Conservation (phyloP, 768 basidiomycete species). For the Coprinopsis strossmayeri region DNA sequence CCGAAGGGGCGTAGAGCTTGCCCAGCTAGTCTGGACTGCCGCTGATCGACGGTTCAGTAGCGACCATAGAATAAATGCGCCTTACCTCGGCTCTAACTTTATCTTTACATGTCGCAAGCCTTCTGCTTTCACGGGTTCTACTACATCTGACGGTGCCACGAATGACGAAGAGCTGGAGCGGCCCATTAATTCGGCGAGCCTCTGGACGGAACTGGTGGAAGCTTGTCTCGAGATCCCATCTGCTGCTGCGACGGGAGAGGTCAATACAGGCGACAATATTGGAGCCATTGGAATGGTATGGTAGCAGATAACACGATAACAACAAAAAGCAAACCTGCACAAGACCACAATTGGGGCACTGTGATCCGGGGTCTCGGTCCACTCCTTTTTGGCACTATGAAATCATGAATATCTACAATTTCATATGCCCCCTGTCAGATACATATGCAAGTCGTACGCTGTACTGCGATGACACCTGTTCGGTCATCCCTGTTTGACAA, state of each 20-base stretch:
- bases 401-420: too few species aligned
- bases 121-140: conserved; percentile 44
- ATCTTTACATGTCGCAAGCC: conserved; percentile 53
- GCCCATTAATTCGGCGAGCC: conserved; percentile 23
- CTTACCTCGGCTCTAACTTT: conserved; percentile 69
- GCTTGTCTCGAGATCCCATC: conserved; percentile 15
- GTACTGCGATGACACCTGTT: too few species aligned
- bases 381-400: too few species aligned
- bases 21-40: conserved; percentile 26
- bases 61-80: conserved; percentile 19
- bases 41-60: conserved; percentile 25
- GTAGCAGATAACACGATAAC: not conserved
- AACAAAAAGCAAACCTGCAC: not conserved
- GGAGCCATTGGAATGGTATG: conserved; percentile 13
- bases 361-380: not conserved
- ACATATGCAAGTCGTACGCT: too few species aligned
- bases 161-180: conserved; percentile 25
- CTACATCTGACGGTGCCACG: conserved; percentile 30
- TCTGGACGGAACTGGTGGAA: conserved; percentile 29
- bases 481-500: too few species aligned
- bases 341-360: not conserved
- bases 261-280: conserved; percentile 11
- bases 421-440: too few species aligned
- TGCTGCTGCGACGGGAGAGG: conserved; percentile 5
- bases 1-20: conserved; percentile 10